Evolutionary conservation across 441 rosid genomes (phyloP), one percentile per base, ranked within the genome.

Genomic region (Pelargonium australe): DNA sequence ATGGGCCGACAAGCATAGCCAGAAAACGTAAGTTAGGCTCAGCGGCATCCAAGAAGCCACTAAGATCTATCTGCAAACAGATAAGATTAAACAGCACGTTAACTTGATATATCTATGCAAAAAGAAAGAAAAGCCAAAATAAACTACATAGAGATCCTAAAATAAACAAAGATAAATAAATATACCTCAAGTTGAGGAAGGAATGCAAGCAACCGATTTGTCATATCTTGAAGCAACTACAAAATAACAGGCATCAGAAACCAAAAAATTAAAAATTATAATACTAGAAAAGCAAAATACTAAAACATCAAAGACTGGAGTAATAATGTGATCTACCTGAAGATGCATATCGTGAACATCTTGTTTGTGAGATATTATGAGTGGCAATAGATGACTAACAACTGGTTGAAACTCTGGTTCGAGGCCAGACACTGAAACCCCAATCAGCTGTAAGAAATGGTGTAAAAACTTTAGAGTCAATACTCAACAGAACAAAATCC

Each of bases 351-450:
- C 90, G 43, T 84, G 83, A 65, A 82, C 81, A 76, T 89, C 97
- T 75, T 82, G 97, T 73, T 85, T 91, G 85, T 87, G 95, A 10
- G 85, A 80, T 57, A 82, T 45, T 68, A 91, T 89, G 68, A 78
- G 82, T 1, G 95, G 97, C 77, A 91, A 80, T 73, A 91, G 75
- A 76, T 89, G 91, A 84, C 78, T 87, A 45, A 91, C 86, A 70
- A 91, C 92, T 40, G 95, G 95, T 74, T 89, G 97, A 76, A 91
- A 91, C 80, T 89, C 97, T n/a, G 91, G 91, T 70, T 87, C 95
- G 72, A 91, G 95, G 71, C 92, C 87, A 76, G 84, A 49, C 57
- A 89, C 85, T 6, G 88, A 78, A 76, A 89, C 85, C 75, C 97
- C 97, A 67, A 91, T 89, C 78, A 91, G 84, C 97, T 91, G 84